Conservation (phyloP, 2,329 filamentous ascomycete species). For the Ascochyta rabiei region DNA sequence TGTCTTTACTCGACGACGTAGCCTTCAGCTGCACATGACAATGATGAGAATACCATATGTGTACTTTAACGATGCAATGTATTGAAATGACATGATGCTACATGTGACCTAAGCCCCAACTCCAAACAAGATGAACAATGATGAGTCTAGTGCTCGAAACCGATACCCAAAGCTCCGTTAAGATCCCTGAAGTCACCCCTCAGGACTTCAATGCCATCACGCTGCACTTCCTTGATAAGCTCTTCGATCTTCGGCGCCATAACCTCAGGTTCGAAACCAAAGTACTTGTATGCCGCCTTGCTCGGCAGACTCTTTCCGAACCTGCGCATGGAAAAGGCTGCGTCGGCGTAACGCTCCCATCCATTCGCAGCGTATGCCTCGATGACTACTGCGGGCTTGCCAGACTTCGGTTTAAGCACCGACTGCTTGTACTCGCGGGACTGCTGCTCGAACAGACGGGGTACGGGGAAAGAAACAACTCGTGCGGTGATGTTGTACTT, state of each 20-base stretch:
- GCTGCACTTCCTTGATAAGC: conserved; percentile 45
- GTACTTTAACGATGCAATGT: too few species aligned
- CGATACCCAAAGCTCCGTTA: conserved; percentile 15
- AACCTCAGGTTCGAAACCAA: conserved; percentile 57
- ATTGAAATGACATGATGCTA: neutral
- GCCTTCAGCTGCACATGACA: too few species aligned
- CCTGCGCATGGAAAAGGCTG: conserved; percentile 56
- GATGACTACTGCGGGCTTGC: conserved; percentile 59
- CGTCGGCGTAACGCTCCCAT: conserved; percentile 65
- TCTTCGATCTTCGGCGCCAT: conserved; percentile 50
- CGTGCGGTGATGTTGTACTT: conserved; percentile 50
- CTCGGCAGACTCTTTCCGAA: conserved; percentile 63
- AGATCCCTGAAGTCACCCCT: conserved; percentile 20
- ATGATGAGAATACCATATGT: too few species aligned
- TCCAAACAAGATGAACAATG: neutral
- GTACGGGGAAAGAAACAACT: conserved; percentile 56
- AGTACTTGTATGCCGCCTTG: conserved; percentile 60
- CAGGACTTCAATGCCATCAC: conserved; percentile 33
- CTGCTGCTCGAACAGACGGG: conserved; percentile 55
- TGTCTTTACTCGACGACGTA: too few species aligned
- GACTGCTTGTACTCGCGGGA: conserved; percentile 50
- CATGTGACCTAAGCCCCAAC: neutral
- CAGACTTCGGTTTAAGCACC: conserved; percentile 50
- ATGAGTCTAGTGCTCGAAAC: conserved; percentile 12
- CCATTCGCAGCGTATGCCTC: conserved; percentile 63